Conservation (phyloP, 169 alveolate genomes). For the Plasmodium gonderi region DNA sequence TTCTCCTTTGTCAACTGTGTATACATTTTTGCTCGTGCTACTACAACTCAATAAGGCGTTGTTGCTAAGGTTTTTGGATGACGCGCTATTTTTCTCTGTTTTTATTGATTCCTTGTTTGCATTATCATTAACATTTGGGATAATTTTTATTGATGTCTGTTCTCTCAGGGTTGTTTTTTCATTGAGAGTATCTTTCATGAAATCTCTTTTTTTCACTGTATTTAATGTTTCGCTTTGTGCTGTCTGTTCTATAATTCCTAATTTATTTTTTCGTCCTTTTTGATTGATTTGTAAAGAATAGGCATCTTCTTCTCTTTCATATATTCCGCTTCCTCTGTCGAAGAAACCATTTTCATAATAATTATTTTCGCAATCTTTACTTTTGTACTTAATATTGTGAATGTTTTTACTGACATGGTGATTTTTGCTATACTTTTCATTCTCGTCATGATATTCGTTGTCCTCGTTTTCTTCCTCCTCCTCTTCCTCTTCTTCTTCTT, state of each 20-base stretch:
- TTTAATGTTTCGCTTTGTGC: neutral
- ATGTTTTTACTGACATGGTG: neutral
- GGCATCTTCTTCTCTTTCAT: neutral
- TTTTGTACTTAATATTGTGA: neutral
- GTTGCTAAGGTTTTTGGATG: neutral
- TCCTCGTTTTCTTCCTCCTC: neutral
- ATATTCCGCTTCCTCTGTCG: neutral
- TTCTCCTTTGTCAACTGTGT: neutral
- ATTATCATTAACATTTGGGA: neutral
- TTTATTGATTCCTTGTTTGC: neutral
- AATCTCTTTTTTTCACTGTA: neutral
- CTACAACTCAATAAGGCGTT: neutral
- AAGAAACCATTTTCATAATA: neutral
- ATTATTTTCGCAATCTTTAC: no score
- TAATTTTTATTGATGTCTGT: neutral
- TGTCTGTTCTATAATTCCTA: neutral
- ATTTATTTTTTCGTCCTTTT: neutral
- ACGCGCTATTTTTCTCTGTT: neutral
- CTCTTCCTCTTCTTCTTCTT: constrained; percentile 7
- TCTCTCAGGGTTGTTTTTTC: neutral
- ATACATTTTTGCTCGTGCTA: neutral
- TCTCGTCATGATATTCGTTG: neutral
- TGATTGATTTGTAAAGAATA: neutral
- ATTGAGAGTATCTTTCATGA: neutral
- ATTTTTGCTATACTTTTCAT: neutral